phyloP scores from a whole-genome alignment of 352 stramenopile species.

The Globisporangium rhizosaccharum region DNA sequence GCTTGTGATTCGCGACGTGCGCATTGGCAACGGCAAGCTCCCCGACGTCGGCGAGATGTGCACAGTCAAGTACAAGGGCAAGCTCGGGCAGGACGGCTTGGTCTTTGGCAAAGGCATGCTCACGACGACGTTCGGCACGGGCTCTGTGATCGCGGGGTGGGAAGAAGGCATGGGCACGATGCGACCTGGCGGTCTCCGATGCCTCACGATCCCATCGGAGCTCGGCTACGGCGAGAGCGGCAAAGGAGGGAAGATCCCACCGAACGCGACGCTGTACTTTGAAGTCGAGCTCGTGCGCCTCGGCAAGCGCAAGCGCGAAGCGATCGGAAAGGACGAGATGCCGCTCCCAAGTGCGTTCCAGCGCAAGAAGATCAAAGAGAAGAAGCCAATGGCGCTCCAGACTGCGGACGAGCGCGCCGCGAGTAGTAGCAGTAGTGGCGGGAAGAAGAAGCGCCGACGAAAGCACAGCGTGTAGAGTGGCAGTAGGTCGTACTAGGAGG shows the following conservation, averaged over 20 bases:
- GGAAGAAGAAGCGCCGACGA: slow-evolving; percentile 27
- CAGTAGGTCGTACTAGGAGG: not conserved
- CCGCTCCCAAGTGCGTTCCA: slow-evolving; percentile 69
- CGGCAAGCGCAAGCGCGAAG: slow-evolving; percentile 65
- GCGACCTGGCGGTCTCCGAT: slow-evolving; percentile 47
- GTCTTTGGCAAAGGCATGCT: slow-evolving; percentile 81
- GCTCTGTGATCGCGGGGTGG: slow-evolving; percentile 74
- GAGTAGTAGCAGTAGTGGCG: not conserved
- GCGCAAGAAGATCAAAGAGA: slow-evolving; percentile 55
- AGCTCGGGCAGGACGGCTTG: slow-evolving; percentile 49
- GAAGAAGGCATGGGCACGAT: slow-evolving; percentile 78
- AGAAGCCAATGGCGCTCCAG: slow-evolving; percentile 12
- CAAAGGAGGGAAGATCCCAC: slow-evolving; percentile 74
- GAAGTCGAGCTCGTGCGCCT: slow-evolving; percentile 77
- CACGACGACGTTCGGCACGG: slow-evolving; percentile 49
- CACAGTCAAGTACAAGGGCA: slow-evolving; percentile 66
- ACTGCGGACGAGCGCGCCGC: not conserved
- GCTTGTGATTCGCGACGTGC: slow-evolving; percentile 47
- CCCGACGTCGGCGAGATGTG: slow-evolving; percentile 54
- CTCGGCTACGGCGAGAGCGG: slow-evolving; percentile 57
- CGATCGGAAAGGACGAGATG: slow-evolving; percentile 52
- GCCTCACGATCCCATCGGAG: slow-evolving; percentile 57
- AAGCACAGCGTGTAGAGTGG: slow-evolving; percentile 22
- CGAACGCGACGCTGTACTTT: slow-evolving; percentile 72
- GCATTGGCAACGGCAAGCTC: slow-evolving; percentile 47